Base-by-base conservation (phyloP, 1,284 basidiomycete species). In the Fomitopsis palustris region DNA sequence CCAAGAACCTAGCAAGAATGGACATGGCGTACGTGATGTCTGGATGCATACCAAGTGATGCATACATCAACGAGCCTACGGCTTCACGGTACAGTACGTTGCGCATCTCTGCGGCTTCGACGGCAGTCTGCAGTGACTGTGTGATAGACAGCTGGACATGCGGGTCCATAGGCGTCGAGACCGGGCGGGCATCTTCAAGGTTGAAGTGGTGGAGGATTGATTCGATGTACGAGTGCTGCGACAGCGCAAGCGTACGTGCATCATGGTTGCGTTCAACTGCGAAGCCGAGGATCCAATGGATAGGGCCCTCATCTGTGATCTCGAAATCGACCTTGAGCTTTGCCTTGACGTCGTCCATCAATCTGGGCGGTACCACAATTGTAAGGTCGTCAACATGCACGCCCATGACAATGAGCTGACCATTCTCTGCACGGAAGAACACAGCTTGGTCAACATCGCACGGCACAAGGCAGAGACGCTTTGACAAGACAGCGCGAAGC, bases 11-110 rank as follows among this genome's bases (percentile, higher is more conserved):
- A 72, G 63, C 0, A 72, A 65, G 65, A 70, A 80, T 59, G 72
- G 72, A 2, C 67, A 42, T 16, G 17, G 39, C 39, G 17, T 70
- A 77, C 0, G 74, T 52, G 27, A 82, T 77, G 64, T 81, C 76
- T 0, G 77, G 77, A 1, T 73, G 59, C 0, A 77, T 77, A 0
- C 64, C 72, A 16, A 75, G 62, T 1, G 73, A 68, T 1, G 78
- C 53, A 58, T 78, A 81, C 41, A 76, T 69, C 0, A 81, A 69
- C 3, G 62, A 69, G 7, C 79, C 75, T 4, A 80, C 65, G 0
- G 76, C 64, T 0, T 62, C 58, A 0, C 66, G 61, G 53, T 76
- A 78, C 0, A 71, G 72, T 0, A 51, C 23, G 16, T 42, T 27
- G 17, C 14, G 17, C 49, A 64, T 61, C 5, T 38, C 37, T 9